Base-by-base conservation (phyloP, 1,284 basidiomycete genomes). In the Ganoderma lingzhi region DNA sequence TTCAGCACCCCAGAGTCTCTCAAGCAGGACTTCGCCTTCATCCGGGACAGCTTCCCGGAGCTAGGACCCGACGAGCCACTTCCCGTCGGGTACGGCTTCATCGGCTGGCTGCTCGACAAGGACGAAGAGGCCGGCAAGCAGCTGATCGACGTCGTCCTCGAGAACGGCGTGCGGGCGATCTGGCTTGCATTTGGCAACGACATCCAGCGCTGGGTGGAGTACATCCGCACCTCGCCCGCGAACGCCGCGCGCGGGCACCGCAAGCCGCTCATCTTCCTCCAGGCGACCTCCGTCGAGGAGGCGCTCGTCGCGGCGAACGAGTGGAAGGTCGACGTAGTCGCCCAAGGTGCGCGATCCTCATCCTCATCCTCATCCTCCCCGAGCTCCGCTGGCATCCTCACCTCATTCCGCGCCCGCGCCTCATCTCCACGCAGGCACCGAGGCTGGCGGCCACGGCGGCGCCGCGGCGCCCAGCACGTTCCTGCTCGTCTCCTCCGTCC, bases 371-470 rank as follows among this genome's bases (percentile, higher is more conserved):
- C 1, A 6, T 19, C 44, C 44, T 23, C 42, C 64, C 62, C 67
- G 65, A 64, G 67, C 35, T 23, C 23, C 23, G 23, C 23, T 23
- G 23, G 23, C n/a, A n/a, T n/a, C n/a, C n/a, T n/a, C n/a, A n/a
- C n/a, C n/a, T n/a, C n/a, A n/a, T n/a, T n/a, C n/a, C n/a, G n/a
- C n/a, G n/a, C n/a, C 42, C 48, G 39, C 37, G 58, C 65, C 42
- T 63, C 23, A 23, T 23, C 23, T 53, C 59, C 59, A 63, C 69
- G 23, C 74, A 94, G 92, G 93, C 15, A 87, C 83, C 71, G 93
- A 94, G 81, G 85, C 91, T 44, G 93, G 93, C 6, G 93, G 93
- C 44, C 93, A 94, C 78, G 93, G 92, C 15, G 80, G 84, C 61
- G 73, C 78, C 59, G 76, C 83, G 59, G 86, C 90, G 23, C 86